Percentiles rank a stretch among this genome's conserved stretches.
phyloP scores from a whole-genome alignment of 2,329 filamentous ascomycete species.

The Fusarium veterinarium region DNA sequence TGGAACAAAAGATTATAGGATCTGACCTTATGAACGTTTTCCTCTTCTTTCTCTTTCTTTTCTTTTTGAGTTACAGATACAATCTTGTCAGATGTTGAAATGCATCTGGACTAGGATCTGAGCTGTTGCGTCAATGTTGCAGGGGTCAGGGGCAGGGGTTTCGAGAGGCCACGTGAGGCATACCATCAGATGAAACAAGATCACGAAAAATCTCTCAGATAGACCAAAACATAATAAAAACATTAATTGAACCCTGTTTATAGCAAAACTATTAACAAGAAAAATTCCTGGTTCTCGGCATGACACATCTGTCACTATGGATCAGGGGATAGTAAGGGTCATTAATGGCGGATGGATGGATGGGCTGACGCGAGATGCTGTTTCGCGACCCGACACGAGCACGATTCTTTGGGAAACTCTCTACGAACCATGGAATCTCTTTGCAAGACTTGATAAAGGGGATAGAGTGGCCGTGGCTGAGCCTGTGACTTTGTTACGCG shows the following conservation, averaged over 20 bases:
- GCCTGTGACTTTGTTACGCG: not conserved
- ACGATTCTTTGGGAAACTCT: not conserved
- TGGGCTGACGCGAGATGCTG: not conserved
- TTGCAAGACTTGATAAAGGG: not conserved
- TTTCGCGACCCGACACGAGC: slow-evolving; percentile 1
- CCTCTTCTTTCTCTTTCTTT: no score
- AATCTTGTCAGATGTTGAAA: not conserved
- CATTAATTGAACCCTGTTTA: no score
- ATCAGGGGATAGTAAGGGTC: not conserved
- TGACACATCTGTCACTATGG: not conserved
- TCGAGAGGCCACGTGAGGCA: not conserved
- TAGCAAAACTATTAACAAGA: no score
- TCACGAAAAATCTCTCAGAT: not conserved
- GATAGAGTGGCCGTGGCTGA: accelerated
- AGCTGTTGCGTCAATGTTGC: not conserved
- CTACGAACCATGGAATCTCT: not conserved
- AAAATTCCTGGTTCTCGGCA: no score
- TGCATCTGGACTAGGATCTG: not conserved
- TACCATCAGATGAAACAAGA: not conserved
- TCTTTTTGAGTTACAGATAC: not conserved
- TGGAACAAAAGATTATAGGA: no score
- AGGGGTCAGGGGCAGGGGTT: not conserved
- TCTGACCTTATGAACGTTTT: no score
- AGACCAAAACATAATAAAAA: not conserved
- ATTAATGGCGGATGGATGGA: not conserved